Evolutionary conservation across 345 rosid genomes (phyloP).

Genomic region (Camelina laxa): DNA sequence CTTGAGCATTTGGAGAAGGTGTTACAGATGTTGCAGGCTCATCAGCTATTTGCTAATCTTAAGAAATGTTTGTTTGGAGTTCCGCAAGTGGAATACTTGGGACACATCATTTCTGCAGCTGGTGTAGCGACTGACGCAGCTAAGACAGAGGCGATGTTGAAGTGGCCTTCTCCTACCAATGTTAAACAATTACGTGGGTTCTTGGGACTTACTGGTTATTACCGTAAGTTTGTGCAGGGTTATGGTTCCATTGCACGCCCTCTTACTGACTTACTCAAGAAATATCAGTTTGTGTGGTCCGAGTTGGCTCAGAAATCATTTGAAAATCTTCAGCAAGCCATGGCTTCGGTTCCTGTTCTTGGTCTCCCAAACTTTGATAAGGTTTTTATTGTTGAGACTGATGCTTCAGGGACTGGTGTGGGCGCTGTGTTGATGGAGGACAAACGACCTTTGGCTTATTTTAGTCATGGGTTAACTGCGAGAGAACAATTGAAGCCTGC

Average conservation of each 20-base stretch:
- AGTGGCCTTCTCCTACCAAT: neutral
- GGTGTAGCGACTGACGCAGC: neutral
- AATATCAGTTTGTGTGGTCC: neutral
- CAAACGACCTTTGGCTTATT: no score
- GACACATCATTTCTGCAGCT: neutral
- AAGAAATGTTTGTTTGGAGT: neutral
- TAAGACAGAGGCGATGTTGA: neutral
- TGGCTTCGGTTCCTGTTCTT: no score
- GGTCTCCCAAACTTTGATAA: no score
- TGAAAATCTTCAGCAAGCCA: no score
- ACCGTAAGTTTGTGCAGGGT: neutral
- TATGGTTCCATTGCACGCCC: neutral
- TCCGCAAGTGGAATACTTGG: neutral
- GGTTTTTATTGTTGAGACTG: no score
- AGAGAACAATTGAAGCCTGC: no score
- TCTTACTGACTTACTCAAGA: no score
- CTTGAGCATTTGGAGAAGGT: rapidly evolving
- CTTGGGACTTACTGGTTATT: neutral
- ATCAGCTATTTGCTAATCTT: neutral
- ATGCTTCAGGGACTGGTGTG: no score
- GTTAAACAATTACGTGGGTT: neutral
- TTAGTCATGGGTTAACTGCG: no score
- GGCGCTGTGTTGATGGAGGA: no score
- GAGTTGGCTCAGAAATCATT: rapidly evolving
- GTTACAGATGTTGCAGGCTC: no score